Base-by-base conservation (phyloP, 2,329 filamentous ascomycete species). In the Juglanconis oblonga region DNA sequence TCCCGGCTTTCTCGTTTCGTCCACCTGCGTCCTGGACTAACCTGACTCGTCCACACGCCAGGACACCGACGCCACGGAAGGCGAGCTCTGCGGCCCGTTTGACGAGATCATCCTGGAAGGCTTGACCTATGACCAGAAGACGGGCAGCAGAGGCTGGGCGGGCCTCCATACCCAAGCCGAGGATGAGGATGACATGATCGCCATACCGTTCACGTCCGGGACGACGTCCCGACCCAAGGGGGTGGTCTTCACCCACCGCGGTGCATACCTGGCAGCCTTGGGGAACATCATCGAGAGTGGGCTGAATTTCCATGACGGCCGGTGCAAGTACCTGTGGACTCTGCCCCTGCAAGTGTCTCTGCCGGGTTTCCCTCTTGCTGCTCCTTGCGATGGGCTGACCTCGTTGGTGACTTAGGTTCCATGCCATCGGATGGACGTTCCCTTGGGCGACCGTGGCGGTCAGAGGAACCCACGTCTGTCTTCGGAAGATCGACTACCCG, bases 391-490 rank as follows among this genome's bases (percentile, higher is more conserved):
- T 7, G 36, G 40, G 31, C 49, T 64, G 33, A 52, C 40, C 38
- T 14, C 10, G 17, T 8, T 29, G 10, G 6, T 40, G 11, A 44
- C 11, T 32, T 31, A 81, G 82, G 75, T 89, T 89, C 67, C 87
- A 89, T 67, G 85, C 86, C 36, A 77, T 86, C 53, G 87, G 83
- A n/a, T 95, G 91, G 91, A 93, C 91, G 1, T 96, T 94, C 68
- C 92, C 92, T 0, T 97, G 93, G 95, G 85, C 93, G 1, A 84
- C 97, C n/a, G 96, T 92, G 10, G 92, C 92, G 1, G 92, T 95
- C 4, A 83, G 95, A 63, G 95, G 94, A n/a, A 96, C 94, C 3
- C 92, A 98, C 73, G 92, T 97, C 72, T 97, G 93, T 69, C 80
- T 99, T 17, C 85, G 95, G 62, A 98, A 97, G 78, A 91, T 99